These are phyloP conservation scores for Benincasa hispida DNA, from an alignment of 306 rosid species.

Conservation along the genomic window DNA sequence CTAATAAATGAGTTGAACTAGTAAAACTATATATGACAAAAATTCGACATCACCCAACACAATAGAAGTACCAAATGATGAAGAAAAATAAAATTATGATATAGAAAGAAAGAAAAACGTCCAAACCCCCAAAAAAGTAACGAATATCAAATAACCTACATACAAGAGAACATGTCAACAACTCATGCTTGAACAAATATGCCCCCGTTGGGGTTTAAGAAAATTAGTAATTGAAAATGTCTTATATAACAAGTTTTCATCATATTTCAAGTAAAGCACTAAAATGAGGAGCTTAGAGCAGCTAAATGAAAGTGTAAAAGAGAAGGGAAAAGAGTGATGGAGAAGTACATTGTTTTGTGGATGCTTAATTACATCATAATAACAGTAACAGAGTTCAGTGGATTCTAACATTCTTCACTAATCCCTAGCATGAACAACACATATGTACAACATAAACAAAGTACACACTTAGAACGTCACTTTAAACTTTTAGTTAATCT, in stretches of 20 bases:
- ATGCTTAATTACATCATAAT: too few species aligned
- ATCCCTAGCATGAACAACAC: too few species aligned
- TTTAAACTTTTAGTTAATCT: too few species aligned
- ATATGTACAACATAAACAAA: too few species aligned
- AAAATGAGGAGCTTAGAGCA: neutral
- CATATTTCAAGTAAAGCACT: neutral
- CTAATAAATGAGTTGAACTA: too few species aligned
- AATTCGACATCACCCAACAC: neutral
- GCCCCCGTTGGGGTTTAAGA: neutral
- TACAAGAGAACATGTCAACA: neutral
- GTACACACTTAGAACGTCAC: too few species aligned
- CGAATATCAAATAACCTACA: neutral
- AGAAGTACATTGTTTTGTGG: slow-evolving; percentile 51
- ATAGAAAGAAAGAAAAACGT: neutral
- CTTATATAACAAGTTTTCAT: neutral
- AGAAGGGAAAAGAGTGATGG: neutral
- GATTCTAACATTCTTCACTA: too few species aligned
- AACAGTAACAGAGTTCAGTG: too few species aligned
- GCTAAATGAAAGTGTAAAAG: neutral
- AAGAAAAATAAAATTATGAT: neutral
- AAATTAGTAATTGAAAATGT: neutral
- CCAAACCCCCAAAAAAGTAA: neutral
- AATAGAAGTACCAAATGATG: neutral
- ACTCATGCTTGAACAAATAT: neutral
- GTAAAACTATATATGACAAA: too few species aligned